Evolutionary conservation across 192 early-diverging fungal genomes (phyloP).

Genomic region (Coemansia sp.): DNA sequence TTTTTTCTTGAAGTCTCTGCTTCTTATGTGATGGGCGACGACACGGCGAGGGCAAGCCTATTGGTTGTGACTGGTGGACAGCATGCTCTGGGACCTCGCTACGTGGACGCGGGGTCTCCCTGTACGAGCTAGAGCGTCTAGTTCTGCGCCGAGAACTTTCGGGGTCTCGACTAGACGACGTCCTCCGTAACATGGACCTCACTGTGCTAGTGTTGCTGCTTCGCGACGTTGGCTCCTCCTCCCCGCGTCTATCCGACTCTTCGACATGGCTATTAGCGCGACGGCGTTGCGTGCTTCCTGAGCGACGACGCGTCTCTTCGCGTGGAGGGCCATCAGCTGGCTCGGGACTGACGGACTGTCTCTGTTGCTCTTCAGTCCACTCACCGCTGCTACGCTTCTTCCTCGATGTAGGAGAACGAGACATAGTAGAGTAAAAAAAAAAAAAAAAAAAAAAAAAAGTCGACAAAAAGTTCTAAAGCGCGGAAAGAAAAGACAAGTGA

Average conservation of each 20-base stretch:
- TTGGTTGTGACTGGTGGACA: neutral
- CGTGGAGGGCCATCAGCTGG: neutral
- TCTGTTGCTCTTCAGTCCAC: neutral
- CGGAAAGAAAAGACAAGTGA: neutral
- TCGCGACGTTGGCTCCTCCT: neutral
- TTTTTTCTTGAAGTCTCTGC: neutral
- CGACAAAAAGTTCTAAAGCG: neutral
- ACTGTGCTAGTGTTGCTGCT: slow-evolving; percentile 2
- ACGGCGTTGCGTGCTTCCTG: neutral
- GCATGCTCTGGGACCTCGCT: neutral
- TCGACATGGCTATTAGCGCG: neutral
- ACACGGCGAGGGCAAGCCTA: neutral
- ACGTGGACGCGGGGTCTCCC: neutral
- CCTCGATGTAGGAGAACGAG: neutral
- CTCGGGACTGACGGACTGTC: neutral
- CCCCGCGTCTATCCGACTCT: neutral
- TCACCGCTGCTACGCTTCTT: slow-evolving; percentile 6
- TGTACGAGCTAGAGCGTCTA: slow-evolving; percentile 3
- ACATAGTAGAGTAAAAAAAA: neutral
- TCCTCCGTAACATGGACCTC: neutral
- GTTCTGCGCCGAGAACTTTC: neutral
- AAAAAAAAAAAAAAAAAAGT: no score
- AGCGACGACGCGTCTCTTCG: neutral
- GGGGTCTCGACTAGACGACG: neutral
- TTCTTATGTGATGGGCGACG: neutral